Evolutionary conservation across 1,284 basidiomycete species (phyloP), one percentile per base, ranked within the genome.

Genomic region (Sparassis latifolia): DNA sequence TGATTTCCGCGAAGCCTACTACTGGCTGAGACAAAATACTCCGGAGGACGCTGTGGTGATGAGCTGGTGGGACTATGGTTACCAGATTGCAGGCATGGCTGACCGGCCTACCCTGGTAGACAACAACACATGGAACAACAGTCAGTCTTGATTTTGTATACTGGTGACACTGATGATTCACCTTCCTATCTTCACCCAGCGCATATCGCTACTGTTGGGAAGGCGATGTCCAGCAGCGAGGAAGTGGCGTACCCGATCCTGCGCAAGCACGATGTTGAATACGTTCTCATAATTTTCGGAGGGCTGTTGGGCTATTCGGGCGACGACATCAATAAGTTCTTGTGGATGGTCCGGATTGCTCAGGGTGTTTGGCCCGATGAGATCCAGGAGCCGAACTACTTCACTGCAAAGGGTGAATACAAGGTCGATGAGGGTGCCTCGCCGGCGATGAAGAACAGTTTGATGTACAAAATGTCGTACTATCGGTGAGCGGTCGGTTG

Each of bases 91-190:
- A 42, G 97, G 97, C 45, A 97, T 99, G 91, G 94, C 97, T 9
- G 94, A 98, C 72, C 78, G 97, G 42, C 85, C 92, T n/a, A 97
- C 94, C 2, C 74, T 99, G 52, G 97, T 99, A 7, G 97, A 99
- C 70, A 99, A 99, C 76, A 99, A 99, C 68, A 99, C 97, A 1
- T 99, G 97, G 97, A 99, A 99, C 73, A 99, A 99, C 73, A 99
- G 91, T 93, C 58, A 60, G 89, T 76, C 29, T 28, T 7, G 46
- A 42, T 39, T 41, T 35, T 37, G 33, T 27, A 20, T 30, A 6
- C 29, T 5, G 2, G 20, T 44, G 56, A 33, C 20, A 37, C 41
- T 44, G 27, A 29, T 28, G 46, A 55, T 52, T 55, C 49, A 53
- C 47, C 63, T 51, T 27, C 52, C 45, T 45, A 10, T 39, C 38